These are phyloP conservation scores for Cordyceps javanica DNA, from an alignment of 2,329 filamentous ascomycete genomes.

Conservation along the genomic window DNA sequence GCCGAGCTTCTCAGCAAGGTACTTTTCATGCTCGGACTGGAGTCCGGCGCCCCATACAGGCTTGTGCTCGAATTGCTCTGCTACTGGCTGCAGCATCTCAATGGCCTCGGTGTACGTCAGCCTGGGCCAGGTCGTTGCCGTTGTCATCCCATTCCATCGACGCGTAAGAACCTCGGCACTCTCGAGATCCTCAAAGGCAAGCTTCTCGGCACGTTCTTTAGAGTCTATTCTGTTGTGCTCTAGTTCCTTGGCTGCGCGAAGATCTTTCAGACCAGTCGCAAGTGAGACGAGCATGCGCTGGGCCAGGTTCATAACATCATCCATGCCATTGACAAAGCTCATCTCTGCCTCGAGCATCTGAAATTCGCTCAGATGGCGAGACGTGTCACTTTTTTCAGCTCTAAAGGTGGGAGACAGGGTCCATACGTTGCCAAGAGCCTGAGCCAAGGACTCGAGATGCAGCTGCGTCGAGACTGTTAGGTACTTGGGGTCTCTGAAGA, in stretches of 20 bases:
- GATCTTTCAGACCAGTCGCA: conserved; percentile 31
- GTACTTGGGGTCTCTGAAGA: conserved; percentile 87
- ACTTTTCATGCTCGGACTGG: conserved; percentile 89
- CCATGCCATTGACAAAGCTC: conserved; percentile 66
- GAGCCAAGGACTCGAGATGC: conserved; percentile 86
- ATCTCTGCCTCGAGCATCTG: conserved; percentile 97
- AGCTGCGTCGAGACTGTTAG: conserved; percentile 92
- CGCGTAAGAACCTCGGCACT: conserved; percentile 45
- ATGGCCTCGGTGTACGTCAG: conserved; percentile 81
- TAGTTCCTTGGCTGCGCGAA: conserved; percentile 41
- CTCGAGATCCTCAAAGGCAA: conserved; percentile 38
- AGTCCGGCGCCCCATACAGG: conserved; percentile 70
- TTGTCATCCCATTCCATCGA: conserved; percentile 67
- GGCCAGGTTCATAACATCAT: conserved; percentile 68
- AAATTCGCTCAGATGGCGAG: conserved; percentile 91
- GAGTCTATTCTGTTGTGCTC: conserved; percentile 28
- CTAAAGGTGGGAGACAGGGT: conserved; percentile 89
- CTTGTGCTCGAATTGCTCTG: conserved; percentile 57
- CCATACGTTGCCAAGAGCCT: conserved; percentile 88
- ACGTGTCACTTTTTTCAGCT: conserved; percentile 88
- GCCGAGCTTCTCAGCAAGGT: conserved; percentile 64
- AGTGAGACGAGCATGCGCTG: conserved; percentile 67
- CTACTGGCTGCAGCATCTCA: conserved; percentile 55
- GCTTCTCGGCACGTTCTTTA: conserved; percentile 32
- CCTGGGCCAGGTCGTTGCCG: conserved; percentile 58